These are phyloP conservation scores for Leonotis leonurus DNA, from an alignment of 257 asterid genomes.

Conservation along the genomic window DNA sequence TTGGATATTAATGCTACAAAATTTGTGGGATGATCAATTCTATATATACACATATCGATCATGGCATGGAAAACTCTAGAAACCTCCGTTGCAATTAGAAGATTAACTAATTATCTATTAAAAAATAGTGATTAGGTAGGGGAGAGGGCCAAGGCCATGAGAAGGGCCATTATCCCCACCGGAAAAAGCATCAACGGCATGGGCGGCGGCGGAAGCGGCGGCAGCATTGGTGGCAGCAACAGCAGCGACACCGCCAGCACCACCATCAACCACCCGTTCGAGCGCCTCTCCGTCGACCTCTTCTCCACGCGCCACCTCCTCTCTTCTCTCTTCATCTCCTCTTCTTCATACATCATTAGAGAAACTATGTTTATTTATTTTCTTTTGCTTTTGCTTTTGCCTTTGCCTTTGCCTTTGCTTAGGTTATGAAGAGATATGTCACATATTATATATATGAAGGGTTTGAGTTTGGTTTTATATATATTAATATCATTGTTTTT, in stretches of 20 bases:
- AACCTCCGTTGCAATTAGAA: too few relatives aligned
- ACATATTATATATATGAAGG: not conserved
- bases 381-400: not conserved
- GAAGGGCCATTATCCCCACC: constrained; percentile 47
- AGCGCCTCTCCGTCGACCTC: constrained; percentile 9
- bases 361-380: not conserved
- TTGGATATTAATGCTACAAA: too few relatives aligned
- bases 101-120: not conserved
- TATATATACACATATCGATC: too few relatives aligned
- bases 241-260: constrained; percentile 32
- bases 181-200: constrained; percentile 48
- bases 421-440: not conserved
- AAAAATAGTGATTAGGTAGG: constrained; percentile 7
- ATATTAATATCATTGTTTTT: not conserved
- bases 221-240: constrained; percentile 38
- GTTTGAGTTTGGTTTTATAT: not conserved
- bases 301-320: constrained; percentile 15
- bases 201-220: constrained; percentile 47
- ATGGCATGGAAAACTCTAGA: too few relatives aligned
- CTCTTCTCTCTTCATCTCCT: constrained; percentile 6
- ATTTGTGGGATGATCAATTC: too few relatives aligned
- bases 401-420: not conserved
- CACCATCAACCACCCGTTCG: constrained; percentile 33
- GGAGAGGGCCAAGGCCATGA: constrained; percentile 42
- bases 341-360: not conserved